Conservation (phyloP, 140 eudicot species). For the Bidens hawaiensis region DNA sequence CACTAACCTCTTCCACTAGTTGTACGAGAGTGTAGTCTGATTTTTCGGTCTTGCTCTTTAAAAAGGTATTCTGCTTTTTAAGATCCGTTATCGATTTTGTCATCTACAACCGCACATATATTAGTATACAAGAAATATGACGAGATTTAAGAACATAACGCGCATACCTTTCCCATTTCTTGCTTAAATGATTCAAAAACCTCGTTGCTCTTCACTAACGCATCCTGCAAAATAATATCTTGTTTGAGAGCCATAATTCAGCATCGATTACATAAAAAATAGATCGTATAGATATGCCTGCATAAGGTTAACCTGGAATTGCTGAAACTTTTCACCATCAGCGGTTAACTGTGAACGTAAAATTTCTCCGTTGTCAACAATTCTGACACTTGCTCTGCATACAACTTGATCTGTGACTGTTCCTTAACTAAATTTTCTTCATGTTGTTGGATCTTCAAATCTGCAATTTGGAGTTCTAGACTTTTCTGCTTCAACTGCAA, state of each 20-base stretch:
- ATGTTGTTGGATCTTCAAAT: conserved; percentile 77
- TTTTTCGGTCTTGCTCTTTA: conserved; percentile 84
- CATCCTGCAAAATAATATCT: conserved; percentile 55
- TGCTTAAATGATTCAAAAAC: conserved; percentile 94
- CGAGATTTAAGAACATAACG: neutral
- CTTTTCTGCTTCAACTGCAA: conserved; percentile 88
- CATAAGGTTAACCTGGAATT: conserved; percentile 60
- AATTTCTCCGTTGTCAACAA: conserved; percentile 80
- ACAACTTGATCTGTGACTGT: conserved; percentile 76
- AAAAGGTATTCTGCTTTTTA: conserved; percentile 72
- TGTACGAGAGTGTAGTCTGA: conserved; percentile 80
- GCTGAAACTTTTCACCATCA: conserved; percentile 97
- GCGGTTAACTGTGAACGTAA: conserved; percentile 82
- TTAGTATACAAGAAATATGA: neutral
- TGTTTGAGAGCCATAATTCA: conserved; percentile 2
- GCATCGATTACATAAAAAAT: neutral
- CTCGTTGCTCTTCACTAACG: conserved; percentile 91
- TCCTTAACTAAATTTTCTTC: conserved; percentile 75
- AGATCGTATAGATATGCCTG: neutral
- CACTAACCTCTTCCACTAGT: conserved; percentile 84
- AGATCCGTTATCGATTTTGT: conserved; percentile 80
- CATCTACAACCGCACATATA: conserved; percentile 53
- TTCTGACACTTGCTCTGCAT: conserved; percentile 88
- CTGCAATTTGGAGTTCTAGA: conserved; percentile 92
- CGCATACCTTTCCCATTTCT: conserved; percentile 84